Evolutionary conservation across 2,329 filamentous ascomycete species (phyloP).

Genomic region (Aspergillus brasiliensis): DNA sequence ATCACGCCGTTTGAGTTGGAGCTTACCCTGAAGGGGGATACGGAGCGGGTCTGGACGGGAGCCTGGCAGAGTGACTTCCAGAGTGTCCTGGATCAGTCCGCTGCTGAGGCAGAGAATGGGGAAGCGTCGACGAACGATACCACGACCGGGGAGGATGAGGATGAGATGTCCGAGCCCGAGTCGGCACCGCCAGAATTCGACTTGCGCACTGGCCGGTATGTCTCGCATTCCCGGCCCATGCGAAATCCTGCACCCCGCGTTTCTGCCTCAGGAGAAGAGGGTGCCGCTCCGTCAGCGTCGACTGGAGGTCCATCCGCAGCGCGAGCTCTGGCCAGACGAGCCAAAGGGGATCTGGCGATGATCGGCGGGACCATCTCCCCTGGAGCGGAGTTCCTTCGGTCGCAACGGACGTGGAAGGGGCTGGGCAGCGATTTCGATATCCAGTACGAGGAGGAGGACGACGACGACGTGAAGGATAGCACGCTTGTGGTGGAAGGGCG

Average conservation of each 20-base stretch:
- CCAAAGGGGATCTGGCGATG: conserved; percentile 72
- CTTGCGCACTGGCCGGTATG: conserved; percentile 80
- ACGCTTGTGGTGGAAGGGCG: conserved; percentile 81
- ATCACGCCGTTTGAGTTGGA: conserved; percentile 94
- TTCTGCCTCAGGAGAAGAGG: conserved; percentile 26
- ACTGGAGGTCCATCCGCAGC: conserved; percentile 31
- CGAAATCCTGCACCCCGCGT: conserved; percentile 39
- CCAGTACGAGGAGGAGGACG: conserved; percentile 57
- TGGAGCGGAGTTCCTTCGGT: conserved; percentile 81
- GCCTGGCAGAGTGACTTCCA: conserved; percentile 89
- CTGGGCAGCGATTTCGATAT: conserved; percentile 81
- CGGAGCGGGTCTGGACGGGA: conserved; percentile 78
- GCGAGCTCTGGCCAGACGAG: conserved; percentile 62
- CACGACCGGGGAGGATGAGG: conserved; percentile 53
- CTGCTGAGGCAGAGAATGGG: conserved; percentile 27
- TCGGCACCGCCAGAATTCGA: conserved; percentile 84
- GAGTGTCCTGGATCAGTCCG: conserved; percentile 55
- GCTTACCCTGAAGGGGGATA: conserved; percentile 73
- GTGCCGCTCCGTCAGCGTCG: conserved; percentile 25
- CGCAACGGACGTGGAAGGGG: conserved; percentile 86
- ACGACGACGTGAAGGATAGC: conserved; percentile 50
- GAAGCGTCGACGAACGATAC: conserved; percentile 26
- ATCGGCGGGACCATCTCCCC: conserved; percentile 88
- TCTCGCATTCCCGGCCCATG: conserved; percentile 66
- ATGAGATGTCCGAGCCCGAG: conserved; percentile 69